Base-by-base conservation (phyloP, 2,329 filamentous ascomycete species). In the Epichloe sp. region DNA sequence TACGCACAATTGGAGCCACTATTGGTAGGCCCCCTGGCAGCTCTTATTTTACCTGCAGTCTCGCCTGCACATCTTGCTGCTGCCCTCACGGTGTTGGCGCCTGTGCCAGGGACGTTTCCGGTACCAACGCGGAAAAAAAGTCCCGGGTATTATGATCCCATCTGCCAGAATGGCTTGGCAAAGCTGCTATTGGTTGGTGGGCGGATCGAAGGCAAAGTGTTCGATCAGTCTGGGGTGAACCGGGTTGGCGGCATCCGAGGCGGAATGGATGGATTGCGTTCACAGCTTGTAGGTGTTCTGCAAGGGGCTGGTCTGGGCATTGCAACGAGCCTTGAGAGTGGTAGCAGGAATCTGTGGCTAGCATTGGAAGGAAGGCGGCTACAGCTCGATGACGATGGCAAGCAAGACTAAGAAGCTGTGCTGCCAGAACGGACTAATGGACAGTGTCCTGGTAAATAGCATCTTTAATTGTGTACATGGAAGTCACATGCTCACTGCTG, bases 111-210 rank as follows among this genome's bases (percentile, higher is more conserved):
- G 3, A 72, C 77, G 5, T 97, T 95, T 65, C 84, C 89, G 0
- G 82, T 87, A 4, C 91, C 91, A 1, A 80, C 79, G 48, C 78
- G 88, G 54, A 84, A 78, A 66, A 83, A 80, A 59, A 88, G 78
- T 60, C 89, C 91, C 0, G 82, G 83, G 12, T 95, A 89, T 68
- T 78, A 95, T 65, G 91, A 96, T 51, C 76, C 80, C 0, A 67
- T 76, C 2, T 87, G 91, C 50, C 90, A 96, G 68, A 79, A 73
- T 56, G 93, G 86, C 7, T 66, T 98, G 58, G 82, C 88, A 62
- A 98, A 98, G 71, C 70, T 98, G 56, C 75, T 95, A 65, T 70
- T 98, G 36, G 71, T 98, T 14, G 93, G 89, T 49, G 90, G 90
- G 14, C 77, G 93, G 48, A 79, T 96, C 34, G 93, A 98, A 63